phyloP scores from a whole-genome alignment of 805 yeast species.

The Saturnispora halmiae region DNA sequence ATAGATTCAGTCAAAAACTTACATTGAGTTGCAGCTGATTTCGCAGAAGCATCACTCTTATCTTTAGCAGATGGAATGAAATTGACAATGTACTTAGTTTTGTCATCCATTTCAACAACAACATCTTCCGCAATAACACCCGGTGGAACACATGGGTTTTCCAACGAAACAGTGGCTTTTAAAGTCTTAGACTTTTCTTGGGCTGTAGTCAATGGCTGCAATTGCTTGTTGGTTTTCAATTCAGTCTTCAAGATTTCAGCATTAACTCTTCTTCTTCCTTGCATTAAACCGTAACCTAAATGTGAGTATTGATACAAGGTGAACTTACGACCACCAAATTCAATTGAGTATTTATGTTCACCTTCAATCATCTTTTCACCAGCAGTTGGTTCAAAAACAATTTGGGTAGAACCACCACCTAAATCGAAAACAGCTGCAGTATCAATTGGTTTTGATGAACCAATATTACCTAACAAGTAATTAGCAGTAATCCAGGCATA shows the following conservation, averaged over 20 bases:
- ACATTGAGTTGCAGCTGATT: constrained; percentile 73
- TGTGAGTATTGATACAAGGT: constrained; percentile 88
- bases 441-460: constrained; percentile 60
- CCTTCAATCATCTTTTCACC: constrained; percentile 62
- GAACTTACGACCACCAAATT: constrained; percentile 76
- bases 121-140: constrained; percentile 52
- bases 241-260: constrained; percentile 40
- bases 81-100: constrained; percentile 25
- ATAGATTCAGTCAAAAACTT: constrained; percentile 73
- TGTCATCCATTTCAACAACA: constrained; percentile 44
- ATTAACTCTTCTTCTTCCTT: constrained; percentile 82
- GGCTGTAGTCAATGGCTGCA: constrained; percentile 23
- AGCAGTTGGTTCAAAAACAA: constrained; percentile 86
- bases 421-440: constrained; percentile 97
- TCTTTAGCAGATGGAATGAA: constrained; percentile 26
- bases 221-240: constrained; percentile 21
- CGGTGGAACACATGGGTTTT: constrained; percentile 87
- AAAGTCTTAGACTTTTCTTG: constrained; percentile 33
- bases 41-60: constrained; percentile 23
- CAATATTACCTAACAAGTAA: constrained; percentile 88
- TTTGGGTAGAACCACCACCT: constrained; percentile 98
- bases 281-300: constrained; percentile 91
- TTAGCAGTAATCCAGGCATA: constrained; percentile 98
- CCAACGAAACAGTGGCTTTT: constrained; percentile 38
- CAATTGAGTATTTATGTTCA: constrained; percentile 74